phyloP scores from a whole-genome alignment of 441 rosid species.

The Croton laevigatus region DNA sequence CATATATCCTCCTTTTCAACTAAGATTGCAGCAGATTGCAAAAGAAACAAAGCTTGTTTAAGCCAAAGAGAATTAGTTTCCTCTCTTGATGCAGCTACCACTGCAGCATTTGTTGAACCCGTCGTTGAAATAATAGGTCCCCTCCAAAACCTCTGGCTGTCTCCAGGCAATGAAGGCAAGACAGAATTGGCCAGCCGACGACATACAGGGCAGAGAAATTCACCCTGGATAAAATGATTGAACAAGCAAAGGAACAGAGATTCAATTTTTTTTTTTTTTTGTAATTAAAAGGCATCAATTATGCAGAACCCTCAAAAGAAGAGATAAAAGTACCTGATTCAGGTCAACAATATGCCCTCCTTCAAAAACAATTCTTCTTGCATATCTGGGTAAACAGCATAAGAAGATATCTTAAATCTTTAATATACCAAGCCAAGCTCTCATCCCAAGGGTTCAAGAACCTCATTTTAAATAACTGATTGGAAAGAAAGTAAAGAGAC shows the following conservation, averaged over 20 bases:
- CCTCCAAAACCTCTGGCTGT: conserved; percentile 47
- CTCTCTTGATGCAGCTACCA: conserved; percentile 26
- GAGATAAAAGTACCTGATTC: conserved; percentile 51
- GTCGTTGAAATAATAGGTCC: conserved; percentile 41
- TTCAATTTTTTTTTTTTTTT: not conserved
- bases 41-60: conserved; percentile 58
- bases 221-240: conserved; percentile 59
- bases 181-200: conserved; percentile 88
- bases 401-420: conserved; percentile 8
- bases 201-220: conserved; percentile 97
- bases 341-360: conserved; percentile 87
- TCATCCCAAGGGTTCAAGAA: not conserved
- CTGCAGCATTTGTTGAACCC: conserved; percentile 23
- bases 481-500: not conserved
- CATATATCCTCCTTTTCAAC: conserved; percentile 49
- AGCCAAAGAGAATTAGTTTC: conserved; percentile 44
- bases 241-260: not conserved
- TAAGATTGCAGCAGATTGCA: conserved; percentile 57
- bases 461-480: not conserved
- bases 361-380: conserved; percentile 79
- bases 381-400: conserved; percentile 43
- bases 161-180: conserved; percentile 63
- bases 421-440: conserved; percentile 12
- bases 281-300: conserved; percentile 12
- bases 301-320: conserved; percentile 10